Conservation (phyloP, 192 early-diverging fungal genomes). For the Entrophospora sp. region DNA sequence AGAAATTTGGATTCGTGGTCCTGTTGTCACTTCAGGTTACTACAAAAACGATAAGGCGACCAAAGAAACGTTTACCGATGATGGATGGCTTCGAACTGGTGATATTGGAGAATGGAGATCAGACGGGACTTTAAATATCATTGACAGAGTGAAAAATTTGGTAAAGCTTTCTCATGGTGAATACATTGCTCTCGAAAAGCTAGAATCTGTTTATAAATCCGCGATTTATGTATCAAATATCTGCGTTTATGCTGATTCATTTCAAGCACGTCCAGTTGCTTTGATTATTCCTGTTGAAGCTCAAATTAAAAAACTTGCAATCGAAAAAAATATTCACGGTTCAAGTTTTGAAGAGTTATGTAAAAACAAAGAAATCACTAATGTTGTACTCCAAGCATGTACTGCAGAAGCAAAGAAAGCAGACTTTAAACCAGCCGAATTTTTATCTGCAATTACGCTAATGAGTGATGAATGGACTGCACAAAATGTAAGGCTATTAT, state of each 20-base stretch:
- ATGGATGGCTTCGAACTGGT: slow-evolving; percentile 83
- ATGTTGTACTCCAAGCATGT: slow-evolving; percentile 34
- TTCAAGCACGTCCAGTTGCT: slow-evolving; percentile 63
- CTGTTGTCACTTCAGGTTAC: slow-evolving; percentile 72
- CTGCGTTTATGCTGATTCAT: slow-evolving; percentile 66
- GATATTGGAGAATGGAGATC: slow-evolving; percentile 80
- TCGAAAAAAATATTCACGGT: slow-evolving; percentile 29
- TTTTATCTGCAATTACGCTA: slow-evolving; percentile 57
- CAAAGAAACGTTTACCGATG: too few species aligned
- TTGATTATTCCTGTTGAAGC: slow-evolving; percentile 61
- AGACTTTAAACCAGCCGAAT: slow-evolving; percentile 64
- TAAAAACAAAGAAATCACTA: slow-evolving; percentile 41
- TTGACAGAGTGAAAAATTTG: slow-evolving; percentile 91
- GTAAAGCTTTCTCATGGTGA: slow-evolving; percentile 85
- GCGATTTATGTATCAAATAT: slow-evolving; percentile 65
- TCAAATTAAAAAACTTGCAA: slow-evolving; percentile 36
- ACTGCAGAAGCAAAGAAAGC: slow-evolving; percentile 48
- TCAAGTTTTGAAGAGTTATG: slow-evolving; percentile 45
- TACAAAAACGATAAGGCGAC: slow-evolving; percentile 63
- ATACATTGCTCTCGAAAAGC: too few species aligned
- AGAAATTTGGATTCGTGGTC: slow-evolving; percentile 79
- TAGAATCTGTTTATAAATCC: slow-evolving; percentile 83
- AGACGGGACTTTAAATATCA: slow-evolving; percentile 69
- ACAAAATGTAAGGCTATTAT: slow-evolving; percentile 52
- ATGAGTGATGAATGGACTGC: slow-evolving; percentile 81